Conservation (phyloP, 768 basidiomycete genomes). For the Albatrellus ellisii region DNA sequence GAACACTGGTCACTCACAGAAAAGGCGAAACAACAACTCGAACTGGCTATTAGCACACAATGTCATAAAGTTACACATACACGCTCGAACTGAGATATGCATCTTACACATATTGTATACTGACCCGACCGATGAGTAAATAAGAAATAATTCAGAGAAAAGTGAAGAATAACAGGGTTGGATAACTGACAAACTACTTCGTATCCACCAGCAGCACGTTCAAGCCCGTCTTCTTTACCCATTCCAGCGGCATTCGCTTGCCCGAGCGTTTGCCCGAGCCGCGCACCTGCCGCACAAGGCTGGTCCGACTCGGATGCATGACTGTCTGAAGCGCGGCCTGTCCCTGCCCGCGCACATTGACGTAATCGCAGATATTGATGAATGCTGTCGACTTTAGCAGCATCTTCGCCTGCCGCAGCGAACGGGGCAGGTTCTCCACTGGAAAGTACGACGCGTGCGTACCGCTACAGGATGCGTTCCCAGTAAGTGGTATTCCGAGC, state of each 20-base stretch:
- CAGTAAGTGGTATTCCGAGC: conserved; percentile 34
- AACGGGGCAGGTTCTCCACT: conserved; percentile 30
- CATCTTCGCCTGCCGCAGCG: conserved; percentile 54
- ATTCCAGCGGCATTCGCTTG: conserved; percentile 31
- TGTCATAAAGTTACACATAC: too few relatives aligned
- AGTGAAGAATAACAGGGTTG: background rate
- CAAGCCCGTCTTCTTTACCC: conserved; percentile 51
- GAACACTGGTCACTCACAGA: too few relatives aligned
- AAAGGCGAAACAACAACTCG: too few relatives aligned
- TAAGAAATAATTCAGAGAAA: too few relatives aligned
- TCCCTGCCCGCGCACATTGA: conserved; percentile 51
- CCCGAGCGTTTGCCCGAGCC: conserved; percentile 13
- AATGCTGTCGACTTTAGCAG: conserved; percentile 54
- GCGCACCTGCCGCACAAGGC: conserved; percentile 48
- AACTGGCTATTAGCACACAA: too few relatives aligned
- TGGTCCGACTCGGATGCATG: conserved; percentile 47
- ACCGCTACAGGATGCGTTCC: conserved; percentile 1
- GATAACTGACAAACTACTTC: conserved; percentile 2
- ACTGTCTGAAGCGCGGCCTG: conserved; percentile 44
- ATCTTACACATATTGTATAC: too few relatives aligned
- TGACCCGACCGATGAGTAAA: too few relatives aligned
- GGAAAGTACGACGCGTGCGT: conserved; percentile 18
- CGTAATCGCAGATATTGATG: conserved; percentile 62
- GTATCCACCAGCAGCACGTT: conserved; percentile 41
- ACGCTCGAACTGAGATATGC: too few relatives aligned